phyloP scores from a whole-genome alignment of 2,329 filamentous ascomycete species.

The Onygenales sp. region DNA sequence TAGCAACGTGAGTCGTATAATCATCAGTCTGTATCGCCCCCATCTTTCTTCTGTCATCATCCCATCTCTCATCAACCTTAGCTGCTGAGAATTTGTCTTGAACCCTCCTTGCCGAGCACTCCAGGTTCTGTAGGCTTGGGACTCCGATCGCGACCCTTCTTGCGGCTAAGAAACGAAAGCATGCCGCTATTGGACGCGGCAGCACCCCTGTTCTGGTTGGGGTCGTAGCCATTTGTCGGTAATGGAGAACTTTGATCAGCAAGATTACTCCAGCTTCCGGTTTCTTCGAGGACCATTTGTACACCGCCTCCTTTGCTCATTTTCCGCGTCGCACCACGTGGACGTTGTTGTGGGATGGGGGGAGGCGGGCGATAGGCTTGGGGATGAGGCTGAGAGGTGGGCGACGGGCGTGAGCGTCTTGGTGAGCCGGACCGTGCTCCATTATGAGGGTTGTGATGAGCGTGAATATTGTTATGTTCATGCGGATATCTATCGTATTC shows the following conservation, averaged over 20 bases:
- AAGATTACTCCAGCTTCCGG: constrained; percentile 83
- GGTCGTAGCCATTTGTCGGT: constrained; percentile 50
- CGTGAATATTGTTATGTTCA: not conserved
- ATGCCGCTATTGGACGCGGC: constrained; percentile 59
- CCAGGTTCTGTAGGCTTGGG: constrained; percentile 91
- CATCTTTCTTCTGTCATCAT: not conserved
- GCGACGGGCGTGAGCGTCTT: constrained; percentile 13
- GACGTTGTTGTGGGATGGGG: constrained; percentile 33
- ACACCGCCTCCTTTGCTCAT: constrained; percentile 74
- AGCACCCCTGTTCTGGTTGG: constrained; percentile 42
- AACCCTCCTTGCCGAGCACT: constrained; percentile 89
- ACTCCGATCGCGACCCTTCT: constrained; percentile 82
- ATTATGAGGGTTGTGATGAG: no score
- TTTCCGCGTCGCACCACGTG: constrained; percentile 56
- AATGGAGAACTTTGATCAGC: constrained; percentile 73
- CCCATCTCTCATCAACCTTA: constrained; percentile 27
- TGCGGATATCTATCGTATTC: constrained; percentile 13
- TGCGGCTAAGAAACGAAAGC: constrained; percentile 80
- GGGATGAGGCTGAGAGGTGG: constrained; percentile 18
- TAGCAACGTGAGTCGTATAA: no score
- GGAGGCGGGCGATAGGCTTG: constrained; percentile 28
- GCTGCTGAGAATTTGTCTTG: constrained; percentile 63
- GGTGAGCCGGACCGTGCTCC: constrained; percentile 7
- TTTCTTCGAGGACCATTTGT: constrained; percentile 82
- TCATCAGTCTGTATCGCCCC: no score